Evolutionary conservation across 345 rosid species (phyloP).

Genomic region (Barbarea vulgaris): DNA sequence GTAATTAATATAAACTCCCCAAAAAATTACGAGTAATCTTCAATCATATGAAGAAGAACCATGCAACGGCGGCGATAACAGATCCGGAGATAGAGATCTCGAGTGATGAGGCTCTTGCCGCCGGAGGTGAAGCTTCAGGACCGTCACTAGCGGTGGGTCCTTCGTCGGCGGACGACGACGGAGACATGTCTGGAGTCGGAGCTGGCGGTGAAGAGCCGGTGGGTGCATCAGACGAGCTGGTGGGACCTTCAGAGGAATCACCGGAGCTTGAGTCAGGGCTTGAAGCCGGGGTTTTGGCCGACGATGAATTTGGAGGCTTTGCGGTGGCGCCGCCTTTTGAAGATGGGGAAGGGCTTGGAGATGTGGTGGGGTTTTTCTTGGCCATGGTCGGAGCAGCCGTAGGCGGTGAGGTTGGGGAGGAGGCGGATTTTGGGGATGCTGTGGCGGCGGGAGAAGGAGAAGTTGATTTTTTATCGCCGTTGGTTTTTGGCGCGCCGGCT

Average conservation of each 20-base stretch:
- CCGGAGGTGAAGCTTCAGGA: slow-evolving; percentile 23
- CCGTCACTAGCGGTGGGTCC: slow-evolving; percentile 19
- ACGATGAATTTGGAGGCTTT: slow-evolving; percentile 22
- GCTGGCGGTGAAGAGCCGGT: slow-evolving; percentile 37
- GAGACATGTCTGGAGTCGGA: slow-evolving; percentile 42
- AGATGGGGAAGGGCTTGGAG: slow-evolving; percentile 35
- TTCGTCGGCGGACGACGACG: not conserved
- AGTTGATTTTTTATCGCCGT: slow-evolving; percentile 1
- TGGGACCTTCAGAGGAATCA: slow-evolving; percentile 32
- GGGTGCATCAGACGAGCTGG: slow-evolving; percentile 34
- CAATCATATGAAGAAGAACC: slow-evolving; percentile 36
- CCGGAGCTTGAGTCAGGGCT: slow-evolving; percentile 40
- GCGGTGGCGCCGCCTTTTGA: not conserved
- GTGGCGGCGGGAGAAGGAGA: slow-evolving; percentile 35
- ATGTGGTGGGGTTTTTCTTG: slow-evolving; percentile 25
- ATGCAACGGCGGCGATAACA: slow-evolving; percentile 29
- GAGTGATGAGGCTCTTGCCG: slow-evolving; percentile 23
- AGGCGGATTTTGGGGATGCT: slow-evolving; percentile 32
- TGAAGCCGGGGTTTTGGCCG: slow-evolving; percentile 28
- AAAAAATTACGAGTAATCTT: not conserved
- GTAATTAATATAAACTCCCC: not conserved
- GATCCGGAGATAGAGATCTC: slow-evolving; percentile 15
- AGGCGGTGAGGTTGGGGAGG: slow-evolving; percentile 32
- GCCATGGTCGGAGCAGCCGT: slow-evolving; percentile 17
- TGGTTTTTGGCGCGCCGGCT: slow-evolving; percentile 20